Percentiles rank a stretch among this genome's conserved stretches.
phyloP scores from a whole-genome alignment of 2,329 filamentous ascomycete genomes.

The Arthrocladium fulminans region DNA sequence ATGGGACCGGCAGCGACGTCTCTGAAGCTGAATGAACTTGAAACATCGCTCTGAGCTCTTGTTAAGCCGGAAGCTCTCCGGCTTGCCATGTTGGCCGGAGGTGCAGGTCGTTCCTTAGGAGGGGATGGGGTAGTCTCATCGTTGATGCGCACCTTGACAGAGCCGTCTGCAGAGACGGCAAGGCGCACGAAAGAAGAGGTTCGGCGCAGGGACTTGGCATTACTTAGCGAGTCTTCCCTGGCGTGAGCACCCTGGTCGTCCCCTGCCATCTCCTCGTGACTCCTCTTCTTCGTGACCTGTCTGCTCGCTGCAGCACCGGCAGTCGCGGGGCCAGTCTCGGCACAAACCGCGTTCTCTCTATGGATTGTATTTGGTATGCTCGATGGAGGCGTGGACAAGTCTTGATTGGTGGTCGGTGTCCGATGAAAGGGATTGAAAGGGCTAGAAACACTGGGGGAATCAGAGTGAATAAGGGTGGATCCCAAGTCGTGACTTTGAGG shows the following conservation, averaged over 20 bases:
- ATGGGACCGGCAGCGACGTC: constrained; percentile 10
- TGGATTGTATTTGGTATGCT: constrained; percentile 10
- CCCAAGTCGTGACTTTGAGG: neutral
- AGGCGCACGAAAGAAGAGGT: constrained; percentile 54
- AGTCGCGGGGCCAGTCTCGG: constrained; percentile 6
- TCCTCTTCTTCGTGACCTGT: constrained; percentile 13
- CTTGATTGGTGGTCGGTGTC: constrained; percentile 3
- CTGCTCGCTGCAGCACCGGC: constrained; percentile 7
- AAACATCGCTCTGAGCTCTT: constrained; percentile 24
- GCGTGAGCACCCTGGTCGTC: constrained; percentile 27
- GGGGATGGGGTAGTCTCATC: constrained; percentile 62
- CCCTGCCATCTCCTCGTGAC: constrained; percentile 19
- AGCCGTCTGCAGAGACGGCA: constrained; percentile 78
- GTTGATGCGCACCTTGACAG: constrained; percentile 70
- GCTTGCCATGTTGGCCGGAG: constrained; percentile 30
- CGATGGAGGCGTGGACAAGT: constrained; percentile 13
- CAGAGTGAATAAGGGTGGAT: constrained; percentile 1
- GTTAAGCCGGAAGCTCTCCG: constrained; percentile 43
- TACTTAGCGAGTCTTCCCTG: constrained; percentile 27
- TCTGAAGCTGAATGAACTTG: constrained; percentile 11
- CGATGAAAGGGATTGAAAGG: neutral
- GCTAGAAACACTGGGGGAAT: neutral
- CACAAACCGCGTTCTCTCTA: neutral
- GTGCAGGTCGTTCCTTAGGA: constrained; percentile 44
- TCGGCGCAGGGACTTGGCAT: constrained; percentile 27